These are phyloP conservation scores for Cutaneotrichosporon dermatis DNA, from an alignment of 1,284 basidiomycete genomes.

Conservation along the genomic window DNA sequence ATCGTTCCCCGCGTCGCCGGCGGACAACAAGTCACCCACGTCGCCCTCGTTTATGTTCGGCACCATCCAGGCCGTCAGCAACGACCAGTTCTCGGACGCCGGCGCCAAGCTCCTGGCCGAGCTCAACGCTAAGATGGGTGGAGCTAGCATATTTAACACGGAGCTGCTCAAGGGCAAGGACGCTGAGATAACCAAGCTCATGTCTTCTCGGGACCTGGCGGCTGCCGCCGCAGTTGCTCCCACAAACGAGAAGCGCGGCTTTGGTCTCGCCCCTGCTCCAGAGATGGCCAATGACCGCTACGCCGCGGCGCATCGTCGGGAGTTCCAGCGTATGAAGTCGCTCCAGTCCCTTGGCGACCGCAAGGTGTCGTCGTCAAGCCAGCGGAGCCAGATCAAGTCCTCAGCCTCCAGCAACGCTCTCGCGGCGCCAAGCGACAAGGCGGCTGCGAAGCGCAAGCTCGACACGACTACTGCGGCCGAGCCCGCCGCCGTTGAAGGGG, in stretches of 20 bases:
- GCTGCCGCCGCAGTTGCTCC: conserved; percentile 29
- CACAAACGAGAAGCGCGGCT: neutral
- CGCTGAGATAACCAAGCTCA: conserved; percentile 36
- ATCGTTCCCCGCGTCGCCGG: conserved; percentile 3
- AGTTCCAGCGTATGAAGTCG: conserved; percentile 38
- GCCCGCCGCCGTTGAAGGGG: neutral
- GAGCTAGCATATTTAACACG: conserved; percentile 20
- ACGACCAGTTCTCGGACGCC: conserved; percentile 34
- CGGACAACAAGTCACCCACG: neutral
- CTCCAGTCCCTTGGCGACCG: conserved; percentile 5
- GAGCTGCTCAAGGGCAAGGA: conserved; percentile 43
- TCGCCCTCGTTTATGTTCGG: conserved; percentile 30
- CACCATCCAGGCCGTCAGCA: conserved; percentile 19
- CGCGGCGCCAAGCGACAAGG: neutral
- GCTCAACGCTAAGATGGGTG: conserved; percentile 41
- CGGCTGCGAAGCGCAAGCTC: conserved; percentile 10
- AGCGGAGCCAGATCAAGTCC: neutral
- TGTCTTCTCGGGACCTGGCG: conserved; percentile 21
- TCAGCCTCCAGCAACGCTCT: neutral
- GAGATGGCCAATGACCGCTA: conserved; percentile 29
- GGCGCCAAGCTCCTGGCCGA: conserved; percentile 35
- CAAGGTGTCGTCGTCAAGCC: neutral
- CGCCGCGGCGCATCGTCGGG: conserved; percentile 36
- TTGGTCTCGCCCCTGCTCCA: neutral
- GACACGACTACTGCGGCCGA: neutral